These are phyloP conservation scores for Pestalotiopsis sp. DNA, from an alignment of 2,329 filamentous ascomycete genomes.

Conservation along the genomic window DNA sequence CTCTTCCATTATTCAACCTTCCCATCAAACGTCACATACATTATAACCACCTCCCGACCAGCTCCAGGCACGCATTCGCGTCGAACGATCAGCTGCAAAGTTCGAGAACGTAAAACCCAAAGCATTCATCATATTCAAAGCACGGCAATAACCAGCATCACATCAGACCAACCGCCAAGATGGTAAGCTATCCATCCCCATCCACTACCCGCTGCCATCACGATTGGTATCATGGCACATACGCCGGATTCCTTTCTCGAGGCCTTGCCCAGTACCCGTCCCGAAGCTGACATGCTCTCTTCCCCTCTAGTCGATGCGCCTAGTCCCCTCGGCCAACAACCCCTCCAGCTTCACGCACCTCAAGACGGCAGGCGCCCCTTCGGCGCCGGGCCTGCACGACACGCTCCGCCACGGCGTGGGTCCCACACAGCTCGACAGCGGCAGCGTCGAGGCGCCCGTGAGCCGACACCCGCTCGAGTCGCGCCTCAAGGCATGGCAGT, in stretches of 20 bases:
- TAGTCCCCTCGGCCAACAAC: constrained; percentile 74
- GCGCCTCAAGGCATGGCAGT: constrained; percentile 86
- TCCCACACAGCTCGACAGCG: constrained; percentile 37
- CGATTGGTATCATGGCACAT: not conserved
- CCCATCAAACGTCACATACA: constrained; percentile 3
- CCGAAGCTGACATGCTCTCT: constrained; percentile 19
- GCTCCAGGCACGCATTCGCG: not conserved
- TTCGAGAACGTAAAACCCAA: not conserved
- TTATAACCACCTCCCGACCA: not conserved
- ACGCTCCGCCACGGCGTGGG: constrained; percentile 84
- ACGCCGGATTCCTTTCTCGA: not conserved
- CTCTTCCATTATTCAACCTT: not conserved
- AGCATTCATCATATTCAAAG: not conserved
- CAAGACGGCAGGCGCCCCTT: constrained; percentile 74
- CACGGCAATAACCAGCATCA: not conserved
- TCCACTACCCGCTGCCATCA: constrained; percentile 18
- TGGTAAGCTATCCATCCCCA: constrained; percentile 43
- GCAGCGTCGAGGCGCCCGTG: constrained; percentile 47
- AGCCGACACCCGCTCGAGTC: constrained; percentile 89
- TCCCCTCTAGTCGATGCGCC: constrained; percentile 74
- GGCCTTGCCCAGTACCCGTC: constrained; percentile 8
- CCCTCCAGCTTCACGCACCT: constrained; percentile 64
- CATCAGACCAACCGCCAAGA: constrained; percentile 38
- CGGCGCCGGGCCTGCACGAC: constrained; percentile 91
- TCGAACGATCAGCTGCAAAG: not conserved